These are phyloP conservation scores for Immersiporthe knoxdaviesiana DNA, from an alignment of 2,329 filamentous ascomycete species.

Conservation along the genomic window DNA sequence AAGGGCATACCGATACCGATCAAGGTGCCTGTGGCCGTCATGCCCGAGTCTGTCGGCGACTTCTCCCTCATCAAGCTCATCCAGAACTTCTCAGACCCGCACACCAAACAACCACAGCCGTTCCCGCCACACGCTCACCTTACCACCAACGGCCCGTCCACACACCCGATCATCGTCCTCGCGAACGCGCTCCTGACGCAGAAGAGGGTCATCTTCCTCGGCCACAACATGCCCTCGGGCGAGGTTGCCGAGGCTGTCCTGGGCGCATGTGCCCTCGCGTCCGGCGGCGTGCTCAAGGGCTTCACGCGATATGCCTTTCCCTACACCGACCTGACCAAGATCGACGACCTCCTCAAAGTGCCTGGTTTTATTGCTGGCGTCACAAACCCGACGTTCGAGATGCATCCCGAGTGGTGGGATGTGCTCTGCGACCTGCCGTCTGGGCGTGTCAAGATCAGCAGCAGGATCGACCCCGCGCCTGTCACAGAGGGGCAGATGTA, in stretches of 20 bases:
- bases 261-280: slow-evolving; percentile 91
- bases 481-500: slow-evolving; percentile 83
- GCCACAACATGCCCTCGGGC: slow-evolving; percentile 91
- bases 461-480: slow-evolving; percentile 77
- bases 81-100: slow-evolving; percentile 85
- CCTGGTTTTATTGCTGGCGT: slow-evolving; percentile 98
- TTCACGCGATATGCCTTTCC: slow-evolving; percentile 97
- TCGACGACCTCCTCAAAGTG: slow-evolving; percentile 93
- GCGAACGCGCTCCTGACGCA: slow-evolving; percentile 94
- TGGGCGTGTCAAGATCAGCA: slow-evolving; percentile 93
- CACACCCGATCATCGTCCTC: slow-evolving; percentile 92
- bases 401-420: slow-evolving; percentile 98
- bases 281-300: slow-evolving; percentile 86
- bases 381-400: slow-evolving; percentile 93
- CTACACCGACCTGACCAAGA: slow-evolving; percentile 96
- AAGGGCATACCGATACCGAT: slow-evolving; percentile 96
- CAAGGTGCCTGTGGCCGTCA: slow-evolving; percentile 91
- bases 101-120: slow-evolving; percentile 79
- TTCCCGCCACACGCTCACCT: slow-evolving; percentile 89
- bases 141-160: slow-evolving; percentile 86
- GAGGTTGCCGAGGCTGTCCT: slow-evolving; percentile 98
- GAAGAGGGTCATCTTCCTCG: slow-evolving; percentile 94
- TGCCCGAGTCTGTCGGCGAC: slow-evolving; percentile 94
- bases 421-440: slow-evolving; percentile 90
- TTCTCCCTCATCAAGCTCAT: slow-evolving; percentile 98